Base-by-base conservation (phyloP, 1,139 yeast genomes). In the Lodderomyces elongisporus region DNA sequence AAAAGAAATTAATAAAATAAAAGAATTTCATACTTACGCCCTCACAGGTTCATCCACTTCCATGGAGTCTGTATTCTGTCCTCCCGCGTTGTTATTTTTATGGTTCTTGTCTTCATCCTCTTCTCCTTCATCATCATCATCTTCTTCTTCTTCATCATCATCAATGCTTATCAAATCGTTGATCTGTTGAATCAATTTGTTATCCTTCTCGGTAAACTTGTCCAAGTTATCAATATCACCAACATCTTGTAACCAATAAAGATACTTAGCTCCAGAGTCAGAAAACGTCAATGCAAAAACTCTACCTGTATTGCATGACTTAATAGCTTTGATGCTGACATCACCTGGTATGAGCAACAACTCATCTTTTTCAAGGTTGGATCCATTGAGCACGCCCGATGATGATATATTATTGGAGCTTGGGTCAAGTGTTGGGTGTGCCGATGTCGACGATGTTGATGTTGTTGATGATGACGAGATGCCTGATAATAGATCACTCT, bases 231-330 rank as follows among this genome's bases (percentile, higher is more conserved):
- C 75, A 40, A 76, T 77, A 47, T 79, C 87, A 29, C 83, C 81
- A 25, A 74, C 68, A 45, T 83, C 88, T 60, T 91, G 98, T 60
- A 91, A 66, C 98, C 98, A 91, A 59, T 81, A 91, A 57, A 89
- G 68, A 51, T 77, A 76, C 54, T 81, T 82, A 38, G 89, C 88
- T 27, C 95, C 93, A 4, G 95, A 83, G 42, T 91, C 79, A 49
- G 75, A 66, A 56, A 88, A 88, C 37, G 84, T 77, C 56, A 91
- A 70, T 37, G 88, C 85, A 57, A 82, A 83, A 17, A 91, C 88
- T 43, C 98, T 68, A 8, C 97, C 97, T 3, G 87, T 77, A 33
- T 67, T 74, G 54, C 95, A 83, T 16, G 89, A 77, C 33, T 70
- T 62, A 29, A 88, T 77, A 37, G 76, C 87, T 38, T 75, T 74